Conservation (phyloP, 169 alveolate genomes). For the Nephromyces sp. region DNA sequence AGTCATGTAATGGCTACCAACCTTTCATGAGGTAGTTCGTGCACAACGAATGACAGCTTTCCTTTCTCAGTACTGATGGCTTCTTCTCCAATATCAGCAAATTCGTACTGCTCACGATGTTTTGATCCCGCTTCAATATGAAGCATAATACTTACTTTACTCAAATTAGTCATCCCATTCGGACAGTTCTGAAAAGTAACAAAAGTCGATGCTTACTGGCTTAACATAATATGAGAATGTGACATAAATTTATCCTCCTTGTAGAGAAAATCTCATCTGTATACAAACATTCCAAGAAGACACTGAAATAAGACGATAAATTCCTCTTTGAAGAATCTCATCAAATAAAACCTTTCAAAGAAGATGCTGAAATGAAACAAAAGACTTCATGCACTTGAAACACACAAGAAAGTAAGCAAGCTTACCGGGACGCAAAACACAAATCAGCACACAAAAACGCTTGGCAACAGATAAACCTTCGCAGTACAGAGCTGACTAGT, state of each 20-base stretch:
- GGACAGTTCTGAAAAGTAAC: slow-evolving; percentile 37
- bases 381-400: no score
- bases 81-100: slow-evolving; percentile 50
- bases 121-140: slow-evolving; percentile 44
- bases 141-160: slow-evolving; percentile 34
- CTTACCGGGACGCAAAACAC: no score
- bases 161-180: slow-evolving; percentile 40
- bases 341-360: not conserved
- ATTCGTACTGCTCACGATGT: slow-evolving; percentile 37
- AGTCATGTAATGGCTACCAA: no score
- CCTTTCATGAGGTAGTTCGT: slow-evolving; percentile 36
- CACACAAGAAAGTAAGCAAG: no score
- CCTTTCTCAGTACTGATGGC: slow-evolving; percentile 43
- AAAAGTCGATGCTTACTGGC: not conserved
- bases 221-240: not conserved
- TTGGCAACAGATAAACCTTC: no score
- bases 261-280: not conserved
- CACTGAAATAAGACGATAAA: not conserved
- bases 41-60: slow-evolving; percentile 31
- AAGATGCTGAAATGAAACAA: not conserved
- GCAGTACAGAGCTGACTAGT: no score
- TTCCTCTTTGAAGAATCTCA: not conserved
- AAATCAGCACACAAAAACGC: no score
- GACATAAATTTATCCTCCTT: not conserved
- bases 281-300: not conserved